Evolutionary conservation across 1,284 basidiomycete species (phyloP).

Genomic region (Boletellus deceptivus): DNA sequence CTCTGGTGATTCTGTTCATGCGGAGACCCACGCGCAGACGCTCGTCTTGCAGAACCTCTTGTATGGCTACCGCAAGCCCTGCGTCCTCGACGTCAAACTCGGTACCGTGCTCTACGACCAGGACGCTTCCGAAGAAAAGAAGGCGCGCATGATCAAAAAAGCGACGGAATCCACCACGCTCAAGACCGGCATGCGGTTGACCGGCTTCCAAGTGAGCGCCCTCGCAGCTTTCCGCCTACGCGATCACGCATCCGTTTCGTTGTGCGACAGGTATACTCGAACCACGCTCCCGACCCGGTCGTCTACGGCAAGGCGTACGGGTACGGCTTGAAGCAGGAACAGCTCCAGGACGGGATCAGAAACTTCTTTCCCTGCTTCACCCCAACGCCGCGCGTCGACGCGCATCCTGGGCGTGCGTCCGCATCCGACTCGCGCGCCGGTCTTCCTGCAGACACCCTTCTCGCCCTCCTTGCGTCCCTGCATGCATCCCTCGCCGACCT

Average conservation of each 20-base stretch:
- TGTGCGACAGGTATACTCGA: slow-evolving; percentile 73
- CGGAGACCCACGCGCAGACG: slow-evolving; percentile 47
- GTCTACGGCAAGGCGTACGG: slow-evolving; percentile 80
- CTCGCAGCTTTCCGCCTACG: too few species aligned
- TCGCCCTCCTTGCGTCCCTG: slow-evolving; percentile 61
- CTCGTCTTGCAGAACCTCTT: slow-evolving; percentile 87
- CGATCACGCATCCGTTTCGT: not conserved
- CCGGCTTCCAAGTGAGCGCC: slow-evolving; percentile 79
- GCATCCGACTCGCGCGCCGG: slow-evolving; percentile 32
- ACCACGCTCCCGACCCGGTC: slow-evolving; percentile 50
- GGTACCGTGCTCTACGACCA: slow-evolving; percentile 83
- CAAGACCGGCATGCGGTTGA: slow-evolving; percentile 78
- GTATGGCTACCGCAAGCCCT: slow-evolving; percentile 73
- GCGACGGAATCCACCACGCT: slow-evolving; percentile 72
- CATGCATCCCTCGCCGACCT: slow-evolving; percentile 59
- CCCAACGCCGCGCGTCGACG: not conserved
- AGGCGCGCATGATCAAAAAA: slow-evolving; percentile 70
- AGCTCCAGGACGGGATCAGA: slow-evolving; percentile 73
- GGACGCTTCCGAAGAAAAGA: slow-evolving; percentile 72
- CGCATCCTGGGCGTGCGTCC: not conserved
- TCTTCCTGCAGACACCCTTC: slow-evolving; percentile 55
- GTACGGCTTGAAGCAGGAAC: slow-evolving; percentile 63
- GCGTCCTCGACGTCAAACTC: slow-evolving; percentile 89
- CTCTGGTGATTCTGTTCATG: not conserved
- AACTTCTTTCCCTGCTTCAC: slow-evolving; percentile 70